Percentiles rank a stretch among this genome's conserved stretches.
These are phyloP conservation scores for Plasmodiophora brassicae DNA, from an alignment of 208 protist genomes.

Conservation along the genomic window DNA sequence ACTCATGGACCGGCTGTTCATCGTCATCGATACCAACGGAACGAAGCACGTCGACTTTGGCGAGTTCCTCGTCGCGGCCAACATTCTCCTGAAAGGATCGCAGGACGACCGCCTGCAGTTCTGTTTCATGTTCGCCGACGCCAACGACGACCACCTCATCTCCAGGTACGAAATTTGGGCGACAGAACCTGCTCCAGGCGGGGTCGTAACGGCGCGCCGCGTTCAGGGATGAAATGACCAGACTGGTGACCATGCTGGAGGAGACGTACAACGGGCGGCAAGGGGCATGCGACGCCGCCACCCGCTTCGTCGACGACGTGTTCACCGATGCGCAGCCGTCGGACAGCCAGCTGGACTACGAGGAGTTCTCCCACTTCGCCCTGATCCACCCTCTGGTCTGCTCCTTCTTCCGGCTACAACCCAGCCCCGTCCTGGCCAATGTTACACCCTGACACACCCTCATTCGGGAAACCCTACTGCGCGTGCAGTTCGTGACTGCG, in stretches of 20 bases:
- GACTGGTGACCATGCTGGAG: too few relatives aligned
- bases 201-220: too few relatives aligned
- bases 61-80: not conserved
- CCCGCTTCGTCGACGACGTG: not conserved
- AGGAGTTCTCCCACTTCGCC: not conserved
- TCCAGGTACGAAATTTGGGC: not conserved
- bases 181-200: too few relatives aligned
- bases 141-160: not conserved
- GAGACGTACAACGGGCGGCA: too few relatives aligned
- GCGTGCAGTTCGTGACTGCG: not conserved
- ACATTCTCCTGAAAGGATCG: not conserved
- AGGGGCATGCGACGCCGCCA: not conserved
- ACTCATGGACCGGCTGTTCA: not conserved
- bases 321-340: not conserved
- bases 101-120: not conserved
- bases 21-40: not conserved
- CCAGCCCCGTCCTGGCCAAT: not conserved
- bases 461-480: not conserved
- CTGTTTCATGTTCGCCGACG: not conserved
- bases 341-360: not conserved
- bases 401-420: not conserved
- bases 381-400: not conserved
- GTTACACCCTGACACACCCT: not conserved
- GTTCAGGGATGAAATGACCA: too few relatives aligned
- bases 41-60: not conserved